Evolutionary conservation across 2,329 filamentous ascomycete species (phyloP), one percentile per base, ranked within the genome.

Genomic region (Trichoderma simmonsii): DNA sequence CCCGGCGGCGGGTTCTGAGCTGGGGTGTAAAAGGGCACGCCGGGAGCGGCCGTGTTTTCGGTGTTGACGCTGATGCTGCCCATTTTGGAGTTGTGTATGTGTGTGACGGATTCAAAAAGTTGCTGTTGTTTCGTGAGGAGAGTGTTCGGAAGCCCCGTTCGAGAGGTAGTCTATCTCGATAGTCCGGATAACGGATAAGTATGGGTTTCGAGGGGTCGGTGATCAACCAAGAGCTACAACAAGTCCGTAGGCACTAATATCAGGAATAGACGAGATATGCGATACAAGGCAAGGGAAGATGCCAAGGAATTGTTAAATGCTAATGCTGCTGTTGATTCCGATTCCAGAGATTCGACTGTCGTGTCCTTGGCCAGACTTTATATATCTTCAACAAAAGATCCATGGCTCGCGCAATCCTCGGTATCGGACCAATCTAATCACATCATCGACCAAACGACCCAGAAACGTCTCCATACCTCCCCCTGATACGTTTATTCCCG

Each of bases 11-110:
- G 87, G 2, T 81, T 77, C 79, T 89, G 87, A 0, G 79, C 82
- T n/a, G 87, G 87, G 3, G 87, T 89, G 79, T 83, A 89, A 79
- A 82, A 89, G 61, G 86, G 83, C 61, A 83, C 82, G 75, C 84
- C 84, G 4, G 81, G 74, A 11, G 85, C 86, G 65, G 81, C 78
- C 74, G 83, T 80, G 77, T 81, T 82, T 57, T 76, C 72, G 21
- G 77, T 71, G 34, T 77, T 74, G 54, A 74, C 57, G 66, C 69
- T 36, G 43, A 75, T 59, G 71, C 69, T 71, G 69, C 60, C 69
- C 69, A 71, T 71, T 7, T 56, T 57, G 67, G 18, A n/a, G 60
- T 64, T 36, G 36, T 39, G 36, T 39, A 3, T 39, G 15, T 39
- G 36, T 39, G 2, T 36, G 6, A 8, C n/a, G 15, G 11, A 21